Evolutionary conservation across 179 eudicot genomes (phyloP).

Genomic region (Sideroxylon spinosum): DNA sequence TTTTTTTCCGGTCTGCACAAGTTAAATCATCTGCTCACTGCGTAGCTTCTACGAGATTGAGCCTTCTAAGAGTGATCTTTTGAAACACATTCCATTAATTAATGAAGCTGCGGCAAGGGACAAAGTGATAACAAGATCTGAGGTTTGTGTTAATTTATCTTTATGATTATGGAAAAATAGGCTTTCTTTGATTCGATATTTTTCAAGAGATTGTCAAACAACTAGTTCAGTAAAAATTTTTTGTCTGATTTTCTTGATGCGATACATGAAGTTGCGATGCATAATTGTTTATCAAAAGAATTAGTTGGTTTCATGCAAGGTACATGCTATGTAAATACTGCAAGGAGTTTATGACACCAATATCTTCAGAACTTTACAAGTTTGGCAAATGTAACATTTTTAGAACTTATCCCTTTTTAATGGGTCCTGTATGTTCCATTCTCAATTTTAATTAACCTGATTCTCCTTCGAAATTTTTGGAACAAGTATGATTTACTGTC

Average conservation of each 20-base stretch:
- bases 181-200: not conserved
- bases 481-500: not conserved
- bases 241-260: conserved; percentile 1
- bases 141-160: conserved; percentile 35
- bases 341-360: not conserved
- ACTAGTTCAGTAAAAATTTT: not conserved
- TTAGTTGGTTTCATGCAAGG: not conserved
- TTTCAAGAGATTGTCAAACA: not conserved
- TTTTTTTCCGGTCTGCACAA: not conserved
- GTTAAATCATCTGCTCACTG: conserved; percentile 12
- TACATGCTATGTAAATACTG: not conserved
- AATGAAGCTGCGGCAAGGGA: conserved; percentile 50
- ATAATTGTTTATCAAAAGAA: not conserved
- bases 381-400: not conserved
- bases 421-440: not conserved
- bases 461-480: not conserved
- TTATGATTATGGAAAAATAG: conserved; percentile 13
- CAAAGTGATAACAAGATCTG: conserved; percentile 37
- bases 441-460: not conserved
- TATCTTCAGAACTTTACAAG: not conserved
- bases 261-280: conserved; percentile 1
- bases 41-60: conserved; percentile 48
- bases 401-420: not conserved
- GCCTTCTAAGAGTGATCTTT: conserved; percentile 52
- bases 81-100: conserved; percentile 43